phyloP scores from a whole-genome alignment of 2,329 filamentous ascomycete genomes.

The Remersonia thermophila region DNA sequence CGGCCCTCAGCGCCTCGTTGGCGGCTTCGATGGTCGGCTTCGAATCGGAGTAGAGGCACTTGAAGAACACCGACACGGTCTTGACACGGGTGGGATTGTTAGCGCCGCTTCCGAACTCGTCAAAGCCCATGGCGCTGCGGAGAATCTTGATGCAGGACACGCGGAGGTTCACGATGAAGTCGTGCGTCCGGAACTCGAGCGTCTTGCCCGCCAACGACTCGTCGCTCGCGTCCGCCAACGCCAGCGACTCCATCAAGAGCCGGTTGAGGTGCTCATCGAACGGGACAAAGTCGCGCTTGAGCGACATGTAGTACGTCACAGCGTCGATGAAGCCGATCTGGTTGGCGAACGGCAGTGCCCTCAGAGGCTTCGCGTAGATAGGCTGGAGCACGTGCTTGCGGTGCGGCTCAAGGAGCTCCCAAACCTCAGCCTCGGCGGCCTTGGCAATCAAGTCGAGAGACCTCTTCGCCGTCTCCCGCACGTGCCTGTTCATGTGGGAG shows the following conservation, averaged over 20 bases:
- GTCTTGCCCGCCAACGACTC: slow-evolving; percentile 88
- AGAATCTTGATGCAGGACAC: slow-evolving; percentile 90
- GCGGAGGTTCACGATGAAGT: slow-evolving; percentile 80
- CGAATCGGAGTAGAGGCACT: slow-evolving; percentile 87
- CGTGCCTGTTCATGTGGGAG: slow-evolving; percentile 90
- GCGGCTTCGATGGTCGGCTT: slow-evolving; percentile 87
- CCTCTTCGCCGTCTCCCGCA: slow-evolving; percentile 73
- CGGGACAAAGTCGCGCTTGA: slow-evolving; percentile 78
- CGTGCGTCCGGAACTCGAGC: slow-evolving; percentile 86
- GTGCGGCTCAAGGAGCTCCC: slow-evolving; percentile 79
- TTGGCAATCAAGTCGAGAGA: slow-evolving; percentile 72
- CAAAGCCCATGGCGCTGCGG: slow-evolving; percentile 84
- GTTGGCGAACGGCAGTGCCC: slow-evolving; percentile 82
- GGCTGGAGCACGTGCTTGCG: slow-evolving; percentile 81
- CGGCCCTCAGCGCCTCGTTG: slow-evolving; percentile 77
- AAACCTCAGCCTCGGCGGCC: slow-evolving; percentile 64
- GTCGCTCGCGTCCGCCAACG: slow-evolving; percentile 86
- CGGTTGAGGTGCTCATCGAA: slow-evolving; percentile 89
- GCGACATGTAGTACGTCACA: slow-evolving; percentile 83
- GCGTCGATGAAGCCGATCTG: slow-evolving; percentile 99
- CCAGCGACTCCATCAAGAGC: slow-evolving; percentile 83
- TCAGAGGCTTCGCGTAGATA: slow-evolving; percentile 88
- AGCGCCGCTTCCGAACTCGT: slow-evolving; percentile 72
- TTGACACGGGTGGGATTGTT: slow-evolving; percentile 53
- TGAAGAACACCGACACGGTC: slow-evolving; percentile 96